phyloP scores from a whole-genome alignment of 2,329 filamentous ascomycete species.

The Teratosphaeria viscida region DNA sequence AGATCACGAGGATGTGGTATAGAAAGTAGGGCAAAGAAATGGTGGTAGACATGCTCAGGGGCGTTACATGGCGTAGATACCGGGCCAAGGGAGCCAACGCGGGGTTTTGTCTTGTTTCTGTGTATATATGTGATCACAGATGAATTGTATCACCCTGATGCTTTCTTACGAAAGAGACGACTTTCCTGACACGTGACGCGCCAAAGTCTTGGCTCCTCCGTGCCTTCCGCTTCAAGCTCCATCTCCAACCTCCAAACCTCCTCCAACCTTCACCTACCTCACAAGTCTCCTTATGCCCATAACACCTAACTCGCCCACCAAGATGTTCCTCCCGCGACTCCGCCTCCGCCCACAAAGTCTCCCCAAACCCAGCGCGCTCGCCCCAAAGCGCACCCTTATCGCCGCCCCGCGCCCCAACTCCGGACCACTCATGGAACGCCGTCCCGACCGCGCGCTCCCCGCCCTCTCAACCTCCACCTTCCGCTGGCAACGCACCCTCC shows the following conservation, averaged over 20 bases:
- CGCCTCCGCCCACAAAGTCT: background rate
- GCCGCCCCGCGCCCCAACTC: slow-evolving; percentile 40
- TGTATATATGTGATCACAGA: background rate
- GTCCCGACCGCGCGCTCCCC: slow-evolving; percentile 44
- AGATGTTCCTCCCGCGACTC: background rate
- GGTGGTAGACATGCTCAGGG: background rate
- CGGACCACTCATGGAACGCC: slow-evolving; percentile 42
- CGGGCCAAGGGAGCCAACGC: background rate
- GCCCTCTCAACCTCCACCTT: slow-evolving; percentile 24
- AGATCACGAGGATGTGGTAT: slow-evolving; percentile 47
- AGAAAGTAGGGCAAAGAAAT: slow-evolving; percentile 29
- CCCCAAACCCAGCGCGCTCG: slow-evolving; percentile 1
- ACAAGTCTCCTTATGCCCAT: background rate
- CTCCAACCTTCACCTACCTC: no score
- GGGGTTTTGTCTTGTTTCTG: background rate
- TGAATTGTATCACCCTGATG: background rate
- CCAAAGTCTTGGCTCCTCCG: background rate
- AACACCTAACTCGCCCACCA: background rate
- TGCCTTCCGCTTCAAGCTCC: background rate
- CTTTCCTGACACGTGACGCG: background rate
- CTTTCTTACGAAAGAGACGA: no score
- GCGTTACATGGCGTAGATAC: background rate
- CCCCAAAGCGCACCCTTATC: slow-evolving; percentile 33
- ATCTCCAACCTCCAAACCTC: background rate
- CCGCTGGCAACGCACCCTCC: slow-evolving; percentile 51